These are phyloP conservation scores for Triangularia setosa DNA, from an alignment of 2,329 filamentous ascomycete species.

Conservation along the genomic window DNA sequence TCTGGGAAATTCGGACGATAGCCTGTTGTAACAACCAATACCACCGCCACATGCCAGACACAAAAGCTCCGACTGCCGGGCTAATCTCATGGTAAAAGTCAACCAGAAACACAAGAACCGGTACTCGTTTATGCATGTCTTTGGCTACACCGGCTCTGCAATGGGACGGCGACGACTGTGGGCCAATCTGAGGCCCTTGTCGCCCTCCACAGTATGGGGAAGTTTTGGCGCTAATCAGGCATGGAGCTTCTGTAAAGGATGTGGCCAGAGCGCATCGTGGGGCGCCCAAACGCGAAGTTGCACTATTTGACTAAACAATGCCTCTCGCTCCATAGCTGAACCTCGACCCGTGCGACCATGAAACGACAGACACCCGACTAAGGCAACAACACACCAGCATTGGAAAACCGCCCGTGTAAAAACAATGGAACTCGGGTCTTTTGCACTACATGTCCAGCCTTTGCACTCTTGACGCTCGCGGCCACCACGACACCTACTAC, in stretches of 20 bases:
- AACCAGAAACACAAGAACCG: neutral
- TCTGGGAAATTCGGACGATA: neutral
- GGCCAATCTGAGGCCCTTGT: conserved; percentile 6
- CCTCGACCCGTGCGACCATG: conserved; percentile 17
- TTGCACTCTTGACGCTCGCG: neutral
- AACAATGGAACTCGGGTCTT: conserved; percentile 8
- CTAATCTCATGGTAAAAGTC: neutral
- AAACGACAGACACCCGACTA: conserved; percentile 20
- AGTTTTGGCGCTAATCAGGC: conserved; percentile 15
- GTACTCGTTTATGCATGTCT: conserved; percentile 1
- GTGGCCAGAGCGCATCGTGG: conserved; percentile 1
- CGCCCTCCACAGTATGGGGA: conserved; percentile 6
- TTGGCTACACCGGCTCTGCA: neutral
- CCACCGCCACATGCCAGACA: neutral
- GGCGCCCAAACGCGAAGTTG: neutral
- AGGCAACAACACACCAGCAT: conserved; percentile 9
- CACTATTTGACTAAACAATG: conserved; percentile 19
- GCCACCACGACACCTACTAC: neutral
- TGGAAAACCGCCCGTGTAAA: neutral
- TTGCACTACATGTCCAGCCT: neutral
- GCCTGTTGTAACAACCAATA: neutral
- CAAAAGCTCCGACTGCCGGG: neutral
- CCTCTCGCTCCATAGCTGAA: conserved; percentile 13
- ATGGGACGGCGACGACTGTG: neutral
- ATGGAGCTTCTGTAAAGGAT: conserved; percentile 12